A percentile compares a stretch with the other conserved stretches of the same genome.
These are phyloP conservation scores for Austroboletus novae-zelandiae DNA, from an alignment of 1,284 basidiomycete species.

Conservation along the genomic window DNA sequence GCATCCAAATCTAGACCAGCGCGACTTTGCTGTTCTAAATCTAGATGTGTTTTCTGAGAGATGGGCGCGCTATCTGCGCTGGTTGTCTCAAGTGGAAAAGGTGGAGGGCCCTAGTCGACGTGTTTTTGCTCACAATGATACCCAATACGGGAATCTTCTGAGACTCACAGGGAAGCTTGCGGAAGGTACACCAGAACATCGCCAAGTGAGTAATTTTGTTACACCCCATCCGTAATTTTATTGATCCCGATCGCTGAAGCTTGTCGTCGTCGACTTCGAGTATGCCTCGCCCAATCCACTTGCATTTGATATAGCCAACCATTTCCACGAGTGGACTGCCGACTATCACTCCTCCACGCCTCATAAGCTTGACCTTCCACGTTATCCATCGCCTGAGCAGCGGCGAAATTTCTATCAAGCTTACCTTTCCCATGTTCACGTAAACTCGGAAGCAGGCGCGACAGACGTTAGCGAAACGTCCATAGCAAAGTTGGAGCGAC, in stretches of 20 bases:
- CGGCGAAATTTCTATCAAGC: constrained; percentile 81
- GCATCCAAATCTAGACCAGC: constrained; percentile 46
- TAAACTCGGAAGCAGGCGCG: constrained; percentile 32
- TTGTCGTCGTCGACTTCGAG: constrained; percentile 95
- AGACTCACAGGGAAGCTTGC: constrained; percentile 55
- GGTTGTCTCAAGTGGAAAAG: constrained; percentile 63
- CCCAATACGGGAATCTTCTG: constrained; percentile 92
- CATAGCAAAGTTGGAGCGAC: constrained; percentile 60
- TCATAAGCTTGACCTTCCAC: constrained; percentile 65
- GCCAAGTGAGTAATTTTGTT: constrained; percentile 49
- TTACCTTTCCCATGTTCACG: constrained; percentile 61
- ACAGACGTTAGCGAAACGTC: constrained; percentile 36
- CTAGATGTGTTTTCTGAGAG: constrained; percentile 60
- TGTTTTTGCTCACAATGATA: constrained; percentile 88
- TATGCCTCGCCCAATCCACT: constrained; percentile 88
- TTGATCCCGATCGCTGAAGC: constrained; percentile 42
- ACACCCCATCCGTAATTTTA: not conserved
- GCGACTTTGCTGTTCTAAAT: constrained; percentile 50
- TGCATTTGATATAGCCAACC: constrained; percentile 92
- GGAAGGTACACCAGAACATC: constrained; percentile 58
- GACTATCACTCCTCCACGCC: constrained; percentile 80
- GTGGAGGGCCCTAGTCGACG: constrained; percentile 53
- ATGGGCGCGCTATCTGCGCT: constrained; percentile 69
- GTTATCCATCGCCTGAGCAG: constrained; percentile 74
- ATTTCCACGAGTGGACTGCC: constrained; percentile 94